Percentiles rank a stretch among this genome's conserved stretches.
Conservation (phyloP, 1,284 basidiomycete genomes). For the Paramarasmius palmivorus region DNA sequence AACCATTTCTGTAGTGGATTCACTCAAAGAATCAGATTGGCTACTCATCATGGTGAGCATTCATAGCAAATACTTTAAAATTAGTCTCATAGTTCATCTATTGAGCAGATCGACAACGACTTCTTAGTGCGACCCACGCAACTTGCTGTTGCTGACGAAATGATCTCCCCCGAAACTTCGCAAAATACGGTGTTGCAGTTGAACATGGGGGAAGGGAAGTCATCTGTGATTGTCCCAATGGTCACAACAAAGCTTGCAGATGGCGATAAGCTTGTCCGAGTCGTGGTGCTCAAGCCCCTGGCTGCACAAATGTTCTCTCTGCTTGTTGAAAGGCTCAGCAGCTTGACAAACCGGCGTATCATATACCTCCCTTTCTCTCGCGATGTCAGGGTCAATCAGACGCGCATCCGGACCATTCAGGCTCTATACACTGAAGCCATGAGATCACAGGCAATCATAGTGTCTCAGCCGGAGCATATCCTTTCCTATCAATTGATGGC, state of each 20-base stretch:
- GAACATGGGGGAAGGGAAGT: constrained; percentile 63
- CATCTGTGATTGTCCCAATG: constrained; percentile 55
- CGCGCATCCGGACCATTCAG: constrained; percentile 23
- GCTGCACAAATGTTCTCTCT: constrained; percentile 47
- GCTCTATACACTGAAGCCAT: constrained; percentile 39
- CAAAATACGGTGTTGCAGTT: constrained; percentile 46
- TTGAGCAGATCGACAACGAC: constrained; percentile 42
- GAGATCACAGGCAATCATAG: constrained; percentile 38
- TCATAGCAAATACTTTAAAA: background rate
- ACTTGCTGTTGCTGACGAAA: constrained; percentile 39
- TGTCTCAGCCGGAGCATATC: constrained; percentile 54
- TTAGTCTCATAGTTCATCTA: background rate
- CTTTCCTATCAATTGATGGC: constrained; percentile 39
- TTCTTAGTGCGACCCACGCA: constrained; percentile 44
- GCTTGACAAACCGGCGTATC: constrained; percentile 45
- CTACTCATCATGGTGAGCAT: constrained; percentile 29
- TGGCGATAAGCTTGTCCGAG: constrained; percentile 41
- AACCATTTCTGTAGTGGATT: too few relatives aligned
- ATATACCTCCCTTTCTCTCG: constrained; percentile 53
- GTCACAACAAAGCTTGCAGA: constrained; percentile 40
- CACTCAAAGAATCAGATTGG: constrained; percentile 34
- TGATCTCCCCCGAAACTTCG: constrained; percentile 42
- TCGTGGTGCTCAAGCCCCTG: constrained; percentile 48
- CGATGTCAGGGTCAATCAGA: constrained; percentile 24
- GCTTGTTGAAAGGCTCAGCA: constrained; percentile 41